These are phyloP conservation scores for Neurospora sp. DNA, from an alignment of 495 filamentous ascomycete species.

Conservation along the genomic window DNA sequence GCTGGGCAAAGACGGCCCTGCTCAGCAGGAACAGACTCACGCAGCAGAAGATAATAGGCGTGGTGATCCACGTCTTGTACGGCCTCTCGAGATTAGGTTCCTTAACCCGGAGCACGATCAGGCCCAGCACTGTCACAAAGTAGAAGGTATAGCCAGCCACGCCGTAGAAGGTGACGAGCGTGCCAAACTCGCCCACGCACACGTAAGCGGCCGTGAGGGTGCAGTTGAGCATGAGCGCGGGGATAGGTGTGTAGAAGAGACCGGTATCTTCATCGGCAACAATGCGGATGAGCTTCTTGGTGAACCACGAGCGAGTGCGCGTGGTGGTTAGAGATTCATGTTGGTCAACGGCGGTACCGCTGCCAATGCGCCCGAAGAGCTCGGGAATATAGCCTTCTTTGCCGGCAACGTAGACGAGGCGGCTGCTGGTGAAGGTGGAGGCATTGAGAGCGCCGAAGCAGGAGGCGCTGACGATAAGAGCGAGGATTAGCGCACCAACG, in stretches of 20 bases:
- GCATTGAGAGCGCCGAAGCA: conserved; percentile 92
- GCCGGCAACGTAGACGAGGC: conserved; percentile 86
- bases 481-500: conserved; percentile 71
- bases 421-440: conserved; percentile 84
- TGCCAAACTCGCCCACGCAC: conserved; percentile 78
- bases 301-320: conserved; percentile 49
- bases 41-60: conserved; percentile 96
- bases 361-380: conserved; percentile 73
- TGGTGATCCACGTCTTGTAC: conserved; percentile 92
- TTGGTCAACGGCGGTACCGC: conserved; percentile 37
- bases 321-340: conserved; percentile 29
- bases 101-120: conserved; percentile 81
- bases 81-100: conserved; percentile 83
- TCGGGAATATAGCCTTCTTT: conserved; percentile 90
- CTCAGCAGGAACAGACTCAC: conserved; percentile 87
- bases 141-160: conserved; percentile 96
- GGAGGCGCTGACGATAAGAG: conserved; percentile 76
- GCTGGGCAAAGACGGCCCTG: conserved; percentile 77
- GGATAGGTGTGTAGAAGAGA: conserved; percentile 79
- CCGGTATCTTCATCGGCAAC: conserved; percentile 52
- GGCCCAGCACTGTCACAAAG: conserved; percentile 85
- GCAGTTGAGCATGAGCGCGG: conserved; percentile 76
- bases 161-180: conserved; percentile 90
- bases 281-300: conserved; percentile 43
- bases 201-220: conserved; percentile 65